Evolutionary conservation across 2,329 filamentous ascomycete species (phyloP).

Genomic region (Bipolaris gigantea): DNA sequence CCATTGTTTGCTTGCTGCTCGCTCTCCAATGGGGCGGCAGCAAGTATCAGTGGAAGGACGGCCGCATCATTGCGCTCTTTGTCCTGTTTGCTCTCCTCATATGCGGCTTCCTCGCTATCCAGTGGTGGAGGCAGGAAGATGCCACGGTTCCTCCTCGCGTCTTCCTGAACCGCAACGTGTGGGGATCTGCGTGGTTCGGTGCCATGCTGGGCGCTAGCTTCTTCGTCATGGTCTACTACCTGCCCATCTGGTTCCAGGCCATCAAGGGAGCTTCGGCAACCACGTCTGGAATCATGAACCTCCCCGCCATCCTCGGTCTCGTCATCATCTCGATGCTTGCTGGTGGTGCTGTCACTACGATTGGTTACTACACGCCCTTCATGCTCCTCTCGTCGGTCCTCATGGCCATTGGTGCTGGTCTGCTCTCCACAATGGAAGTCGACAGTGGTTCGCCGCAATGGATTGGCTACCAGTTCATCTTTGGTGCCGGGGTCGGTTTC

Average conservation of each 20-base stretch:
- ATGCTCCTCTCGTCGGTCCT: conserved; percentile 48
- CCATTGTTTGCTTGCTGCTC: conserved; percentile 53
- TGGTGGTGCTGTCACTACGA: conserved; percentile 44
- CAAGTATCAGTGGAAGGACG: conserved; percentile 51
- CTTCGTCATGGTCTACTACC: conserved; percentile 51
- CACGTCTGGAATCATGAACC: conserved; percentile 53
- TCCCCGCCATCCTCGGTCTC: conserved; percentile 51
- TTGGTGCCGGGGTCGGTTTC: conserved; percentile 50
- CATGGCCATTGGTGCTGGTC: conserved; percentile 51
- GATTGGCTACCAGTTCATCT: conserved; percentile 47
- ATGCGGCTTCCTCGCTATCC: conserved; percentile 47
- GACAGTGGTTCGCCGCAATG: conserved; percentile 43
- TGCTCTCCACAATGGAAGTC: conserved; percentile 49
- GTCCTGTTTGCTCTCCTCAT: conserved; percentile 51
- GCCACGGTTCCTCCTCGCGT: conserved; percentile 53
- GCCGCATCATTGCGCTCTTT: conserved; percentile 51
- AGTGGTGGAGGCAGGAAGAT: conserved; percentile 49
- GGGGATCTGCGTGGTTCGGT: conserved; percentile 47
- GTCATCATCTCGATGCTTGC: conserved; percentile 49
- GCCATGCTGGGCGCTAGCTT: conserved; percentile 49
- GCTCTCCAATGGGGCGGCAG: conserved; percentile 56
- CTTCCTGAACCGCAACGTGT: conserved; percentile 51
- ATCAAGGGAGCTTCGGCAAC: conserved; percentile 52
- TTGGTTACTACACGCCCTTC: conserved; percentile 56
- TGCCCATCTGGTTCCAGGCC: conserved; percentile 54